Evolutionary conservation across 2,329 filamentous ascomycete species (phyloP).

Genomic region (Sarocladium brachiariae): DNA sequence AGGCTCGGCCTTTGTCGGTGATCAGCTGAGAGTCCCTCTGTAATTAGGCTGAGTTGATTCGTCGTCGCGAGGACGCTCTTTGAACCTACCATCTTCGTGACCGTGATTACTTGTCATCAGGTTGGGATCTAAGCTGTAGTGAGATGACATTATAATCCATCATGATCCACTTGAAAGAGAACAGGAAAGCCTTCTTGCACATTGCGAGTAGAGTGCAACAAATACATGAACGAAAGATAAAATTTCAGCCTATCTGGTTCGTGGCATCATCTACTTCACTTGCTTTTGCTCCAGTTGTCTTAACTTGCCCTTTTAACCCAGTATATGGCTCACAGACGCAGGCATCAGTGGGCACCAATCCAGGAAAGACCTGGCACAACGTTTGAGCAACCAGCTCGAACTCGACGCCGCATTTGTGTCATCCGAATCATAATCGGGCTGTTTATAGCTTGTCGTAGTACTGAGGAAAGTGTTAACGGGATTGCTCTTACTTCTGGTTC

Average conservation of each 20-base stretch:
- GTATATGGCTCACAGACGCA: not conserved
- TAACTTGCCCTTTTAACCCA: not conserved
- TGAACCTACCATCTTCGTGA: no score
- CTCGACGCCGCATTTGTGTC: conserved; percentile 7
- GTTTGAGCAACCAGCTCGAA: conserved; percentile 4
- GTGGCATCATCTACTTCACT: conserved; percentile 8
- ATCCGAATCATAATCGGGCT: conserved; percentile 23
- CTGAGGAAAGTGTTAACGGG: conserved; percentile 39
- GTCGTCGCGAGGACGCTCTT: no score
- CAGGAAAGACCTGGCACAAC: conserved; percentile 5
- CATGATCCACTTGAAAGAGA: no score
- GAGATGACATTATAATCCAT: no score
- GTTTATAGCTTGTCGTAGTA: conserved; percentile 99
- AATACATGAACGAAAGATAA: conserved; percentile 9
- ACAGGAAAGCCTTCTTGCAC: no score
- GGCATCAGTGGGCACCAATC: not conserved
- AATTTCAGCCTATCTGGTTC: conserved; percentile 8
- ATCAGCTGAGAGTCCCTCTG: not conserved
- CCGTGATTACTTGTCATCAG: no score
- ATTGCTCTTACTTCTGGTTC: no score
- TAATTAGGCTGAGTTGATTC: not conserved
- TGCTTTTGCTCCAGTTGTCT: conserved; percentile 2
- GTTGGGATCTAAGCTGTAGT: no score
- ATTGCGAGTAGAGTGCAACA: no score
- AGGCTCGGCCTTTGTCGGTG: conserved; percentile 3